These are phyloP conservation scores for Capniomyces stellatus DNA, from an alignment of 371 early-diverging fungal genomes.

Conservation along the genomic window DNA sequence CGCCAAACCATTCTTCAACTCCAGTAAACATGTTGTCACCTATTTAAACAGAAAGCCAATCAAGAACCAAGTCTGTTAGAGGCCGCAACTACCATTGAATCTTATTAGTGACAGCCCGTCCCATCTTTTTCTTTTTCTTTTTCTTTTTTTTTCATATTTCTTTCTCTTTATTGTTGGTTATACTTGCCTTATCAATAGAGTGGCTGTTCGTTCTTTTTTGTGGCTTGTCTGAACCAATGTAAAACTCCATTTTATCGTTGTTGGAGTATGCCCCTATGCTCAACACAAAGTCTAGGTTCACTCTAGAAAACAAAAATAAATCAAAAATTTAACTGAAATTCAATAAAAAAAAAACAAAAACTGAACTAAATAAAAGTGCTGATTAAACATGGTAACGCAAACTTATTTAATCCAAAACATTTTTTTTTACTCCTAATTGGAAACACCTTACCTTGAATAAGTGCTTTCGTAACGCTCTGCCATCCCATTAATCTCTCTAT, in stretches of 20 bases:
- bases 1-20: slow-evolving; percentile 13
- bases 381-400: too few species aligned
- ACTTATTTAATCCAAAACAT: too few species aligned
- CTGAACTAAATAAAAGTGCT: too few species aligned
- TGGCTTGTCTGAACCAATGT: not conserved
- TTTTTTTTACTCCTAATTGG: too few species aligned
- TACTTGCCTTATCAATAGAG: slow-evolving; percentile 9
- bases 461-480: slow-evolving; percentile 37
- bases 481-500: slow-evolving; percentile 36
- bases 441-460: too few species aligned
- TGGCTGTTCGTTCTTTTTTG: slow-evolving; percentile 1
- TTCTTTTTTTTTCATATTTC: slow-evolving; percentile 13
- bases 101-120: too few species aligned
- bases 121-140: too few species aligned
- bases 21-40: slow-evolving; percentile 27
- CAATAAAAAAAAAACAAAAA: too few species aligned
- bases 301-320: too few species aligned
- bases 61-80: too few species aligned
- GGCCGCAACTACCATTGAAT: too few species aligned
- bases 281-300: slow-evolving; percentile 54
- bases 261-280: slow-evolving; percentile 57
- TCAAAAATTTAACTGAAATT: too few species aligned
- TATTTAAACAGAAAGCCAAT: slow-evolving; percentile 10
- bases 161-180: slow-evolving; percentile 11
- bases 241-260: slow-evolving; percentile 12